Conservation (phyloP, 768 basidiomycete species). For the Chlorophyllum brunneum region DNA sequence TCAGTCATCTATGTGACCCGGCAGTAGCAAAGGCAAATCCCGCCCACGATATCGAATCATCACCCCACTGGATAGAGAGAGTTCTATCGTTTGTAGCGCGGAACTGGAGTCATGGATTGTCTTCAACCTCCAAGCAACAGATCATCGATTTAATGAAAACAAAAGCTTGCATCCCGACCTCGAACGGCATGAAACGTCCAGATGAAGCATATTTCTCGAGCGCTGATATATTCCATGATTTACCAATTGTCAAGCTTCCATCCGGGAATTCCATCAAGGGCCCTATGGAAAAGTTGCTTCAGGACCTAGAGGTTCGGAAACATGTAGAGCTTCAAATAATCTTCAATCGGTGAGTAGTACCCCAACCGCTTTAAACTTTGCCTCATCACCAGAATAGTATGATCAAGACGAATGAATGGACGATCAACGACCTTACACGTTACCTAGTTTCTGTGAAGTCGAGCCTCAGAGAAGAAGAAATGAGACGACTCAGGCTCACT, state of each 20-base stretch:
- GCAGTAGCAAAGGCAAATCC: conserved; percentile 32
- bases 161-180: conserved; percentile 67
- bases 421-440: conserved; percentile 75
- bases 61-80: conserved; percentile 76
- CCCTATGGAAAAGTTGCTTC: conserved; percentile 64
- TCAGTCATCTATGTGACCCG: conserved; percentile 56
- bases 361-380: neutral
- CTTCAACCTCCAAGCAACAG: conserved; percentile 40
- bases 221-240: conserved; percentile 85
- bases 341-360: conserved; percentile 66
- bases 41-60: conserved; percentile 61
- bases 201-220: conserved; percentile 79
- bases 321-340: conserved; percentile 92
- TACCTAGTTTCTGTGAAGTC: conserved; percentile 84
- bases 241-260: conserved; percentile 73
- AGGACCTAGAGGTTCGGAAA: conserved; percentile 78
- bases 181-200: conserved; percentile 68
- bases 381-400: conserved; percentile 44
- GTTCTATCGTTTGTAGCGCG: conserved; percentile 64
- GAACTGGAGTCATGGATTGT: conserved; percentile 62
- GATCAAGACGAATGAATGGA: conserved; percentile 91
- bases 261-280: conserved; percentile 64
- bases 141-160: conserved; percentile 45
- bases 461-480: conserved; percentile 40
- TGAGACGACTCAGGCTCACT: conserved; percentile 57